These are phyloP conservation scores for Backusella liffmaniae DNA, from an alignment of 192 early-diverging fungal species.

Conservation along the genomic window DNA sequence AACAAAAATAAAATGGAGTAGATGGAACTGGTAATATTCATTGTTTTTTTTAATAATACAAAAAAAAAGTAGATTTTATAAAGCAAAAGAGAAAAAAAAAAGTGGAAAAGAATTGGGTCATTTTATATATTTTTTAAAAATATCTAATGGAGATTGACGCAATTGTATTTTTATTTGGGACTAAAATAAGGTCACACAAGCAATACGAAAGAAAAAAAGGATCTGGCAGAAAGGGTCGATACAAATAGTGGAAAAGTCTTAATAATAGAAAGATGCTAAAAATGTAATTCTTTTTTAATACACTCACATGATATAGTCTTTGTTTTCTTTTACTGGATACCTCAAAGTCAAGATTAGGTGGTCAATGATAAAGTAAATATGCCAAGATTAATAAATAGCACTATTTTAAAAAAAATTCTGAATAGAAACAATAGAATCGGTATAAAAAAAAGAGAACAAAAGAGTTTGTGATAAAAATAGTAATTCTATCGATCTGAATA, in stretches of 20 bases:
- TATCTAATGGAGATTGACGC: not conserved
- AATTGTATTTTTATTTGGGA: not conserved
- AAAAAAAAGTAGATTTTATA: not conserved
- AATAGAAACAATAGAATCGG: not conserved
- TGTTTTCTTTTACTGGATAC: not conserved
- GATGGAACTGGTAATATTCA: not conserved
- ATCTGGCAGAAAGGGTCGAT: not conserved
- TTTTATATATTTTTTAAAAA: not conserved
- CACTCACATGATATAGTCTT: not conserved
- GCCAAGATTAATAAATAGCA: not conserved
- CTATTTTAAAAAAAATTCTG: not conserved
- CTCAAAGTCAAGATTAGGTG: not conserved
- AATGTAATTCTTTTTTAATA: not conserved
- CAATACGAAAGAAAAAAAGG: not conserved
- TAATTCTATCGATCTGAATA: not conserved
- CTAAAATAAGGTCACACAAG: not conserved
- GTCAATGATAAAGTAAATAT: not conserved
- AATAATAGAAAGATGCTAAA: conserved; percentile 2
- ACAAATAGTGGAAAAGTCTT: not conserved
- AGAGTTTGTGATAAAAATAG: not conserved
- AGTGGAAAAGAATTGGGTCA: not conserved
- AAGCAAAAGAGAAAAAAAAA: not conserved
- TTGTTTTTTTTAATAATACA: not conserved
- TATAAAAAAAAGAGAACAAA: not conserved
- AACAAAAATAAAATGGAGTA: not conserved